phyloP scores from a whole-genome alignment of 805 yeast genomes.

The Blastobotrys parvus region DNA sequence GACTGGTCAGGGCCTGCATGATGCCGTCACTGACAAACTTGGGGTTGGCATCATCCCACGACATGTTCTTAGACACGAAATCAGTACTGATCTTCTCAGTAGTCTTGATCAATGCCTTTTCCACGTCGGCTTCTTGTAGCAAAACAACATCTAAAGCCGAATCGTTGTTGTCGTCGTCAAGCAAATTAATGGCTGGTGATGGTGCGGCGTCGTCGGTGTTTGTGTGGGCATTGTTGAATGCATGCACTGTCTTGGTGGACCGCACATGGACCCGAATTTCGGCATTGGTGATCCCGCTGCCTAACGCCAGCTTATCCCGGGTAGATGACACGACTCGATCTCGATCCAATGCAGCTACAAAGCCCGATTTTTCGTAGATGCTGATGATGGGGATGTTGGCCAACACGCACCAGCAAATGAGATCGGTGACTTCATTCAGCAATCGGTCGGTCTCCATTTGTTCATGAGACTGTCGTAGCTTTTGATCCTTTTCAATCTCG shows the following conservation, averaged over 20 bases:
- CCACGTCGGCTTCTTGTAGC: background rate
- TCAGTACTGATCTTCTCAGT: background rate
- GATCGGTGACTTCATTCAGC: slow-evolving; percentile 2
- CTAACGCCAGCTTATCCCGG: background rate
- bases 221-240: background rate
- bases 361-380: slow-evolving; percentile 6
- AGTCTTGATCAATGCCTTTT: background rate
- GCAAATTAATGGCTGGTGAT: background rate
- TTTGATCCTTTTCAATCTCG: background rate
- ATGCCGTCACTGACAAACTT: background rate
- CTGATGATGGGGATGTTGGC: slow-evolving; percentile 1
- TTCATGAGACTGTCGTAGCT: background rate
- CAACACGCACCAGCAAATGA: slow-evolving; percentile 7
- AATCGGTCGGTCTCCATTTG: slow-evolving; percentile 3
- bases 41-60: no score
- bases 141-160: background rate
- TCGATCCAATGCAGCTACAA: slow-evolving; percentile 1
- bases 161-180: background rate
- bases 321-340: background rate
- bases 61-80: no score
- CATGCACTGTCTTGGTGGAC: background rate
- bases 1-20: background rate
- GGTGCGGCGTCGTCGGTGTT: background rate
- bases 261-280: slow-evolving; percentile 1
- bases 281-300: background rate